Conservation (phyloP, 2,329 filamentous ascomycete genomes). For the Cryphonectria japonica region DNA sequence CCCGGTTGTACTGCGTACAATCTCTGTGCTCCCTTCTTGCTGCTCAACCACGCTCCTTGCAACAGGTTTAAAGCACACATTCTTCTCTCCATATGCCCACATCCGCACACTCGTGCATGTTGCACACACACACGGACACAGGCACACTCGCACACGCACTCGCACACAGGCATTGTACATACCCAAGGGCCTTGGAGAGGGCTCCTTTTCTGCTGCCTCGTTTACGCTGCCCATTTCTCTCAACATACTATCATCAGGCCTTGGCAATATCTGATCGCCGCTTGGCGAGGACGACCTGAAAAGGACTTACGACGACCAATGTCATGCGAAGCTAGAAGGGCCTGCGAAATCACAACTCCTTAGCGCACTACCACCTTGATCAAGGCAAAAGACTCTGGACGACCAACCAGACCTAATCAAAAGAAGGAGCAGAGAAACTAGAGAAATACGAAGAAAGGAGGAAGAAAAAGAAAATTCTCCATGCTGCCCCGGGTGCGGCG, state of each 20-base stretch:
- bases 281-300: neutral
- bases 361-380: neutral
- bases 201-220: neutral
- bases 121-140: neutral
- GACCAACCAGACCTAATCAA: neutral
- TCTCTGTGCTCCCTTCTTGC: neutral
- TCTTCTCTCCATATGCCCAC: neutral
- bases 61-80: neutral
- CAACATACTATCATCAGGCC: neutral
- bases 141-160: neutral
- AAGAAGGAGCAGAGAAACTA: neutral
- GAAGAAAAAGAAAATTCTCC: neutral
- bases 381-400: neutral
- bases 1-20: neutral
- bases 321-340: slow-evolving; percentile 13
- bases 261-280: neutral
- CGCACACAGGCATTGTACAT: neutral
- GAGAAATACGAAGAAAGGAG: neutral
- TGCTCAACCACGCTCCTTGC: neutral
- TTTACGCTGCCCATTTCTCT: neutral
- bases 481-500: slow-evolving; percentile 22
- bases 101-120: neutral
- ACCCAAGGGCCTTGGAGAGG: neutral
- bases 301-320: neutral
- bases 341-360: slow-evolving; percentile 11